These are phyloP conservation scores for Seiridium unicorne DNA, from an alignment of 2,329 filamentous ascomycete genomes.

Conservation along the genomic window DNA sequence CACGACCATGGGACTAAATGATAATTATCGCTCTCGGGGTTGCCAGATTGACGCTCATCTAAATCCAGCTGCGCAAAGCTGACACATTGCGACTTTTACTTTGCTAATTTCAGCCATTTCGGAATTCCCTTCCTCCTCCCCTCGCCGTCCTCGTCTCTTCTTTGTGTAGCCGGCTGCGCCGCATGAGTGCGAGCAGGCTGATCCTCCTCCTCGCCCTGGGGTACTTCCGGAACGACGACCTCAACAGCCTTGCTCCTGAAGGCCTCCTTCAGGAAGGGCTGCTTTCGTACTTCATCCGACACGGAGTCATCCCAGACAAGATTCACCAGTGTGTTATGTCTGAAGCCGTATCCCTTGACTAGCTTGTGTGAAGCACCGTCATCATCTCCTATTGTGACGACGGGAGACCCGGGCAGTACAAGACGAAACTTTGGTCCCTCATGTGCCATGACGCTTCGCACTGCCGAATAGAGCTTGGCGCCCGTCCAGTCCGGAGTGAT, in stretches of 20 bases:
- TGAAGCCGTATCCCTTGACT: constrained; percentile 72
- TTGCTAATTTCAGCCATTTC: constrained; percentile 8
- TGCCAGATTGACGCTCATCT: no score
- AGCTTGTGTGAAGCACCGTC: constrained; percentile 48
- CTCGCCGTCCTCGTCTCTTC: constrained; percentile 32
- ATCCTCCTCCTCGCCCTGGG: constrained; percentile 35
- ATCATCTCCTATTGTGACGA: constrained; percentile 39
- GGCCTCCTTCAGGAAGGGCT: constrained; percentile 56
- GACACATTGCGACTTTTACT: neutral
- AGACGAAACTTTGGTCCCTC: constrained; percentile 69
- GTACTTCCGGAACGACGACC: constrained; percentile 62
- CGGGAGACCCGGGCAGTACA: constrained; percentile 57
- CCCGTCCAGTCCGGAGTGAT: constrained; percentile 69
- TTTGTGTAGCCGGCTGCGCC: constrained; percentile 20
- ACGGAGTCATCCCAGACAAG: constrained; percentile 71
- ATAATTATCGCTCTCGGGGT: no score
- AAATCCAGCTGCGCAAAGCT: no score
- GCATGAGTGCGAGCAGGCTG: constrained; percentile 32
- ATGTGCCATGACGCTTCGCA: constrained; percentile 68
- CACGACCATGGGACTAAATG: no score
- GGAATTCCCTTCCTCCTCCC: constrained; percentile 3
- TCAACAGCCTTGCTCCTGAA: constrained; percentile 63
- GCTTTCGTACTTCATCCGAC: constrained; percentile 50
- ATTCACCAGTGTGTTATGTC: constrained; percentile 70
- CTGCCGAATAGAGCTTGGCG: constrained; percentile 69